Evolutionary conservation across 192 early-diverging fungal genomes (phyloP), one percentile per base, ranked within the genome.

Genomic region (Glomus cerebriforme): DNA sequence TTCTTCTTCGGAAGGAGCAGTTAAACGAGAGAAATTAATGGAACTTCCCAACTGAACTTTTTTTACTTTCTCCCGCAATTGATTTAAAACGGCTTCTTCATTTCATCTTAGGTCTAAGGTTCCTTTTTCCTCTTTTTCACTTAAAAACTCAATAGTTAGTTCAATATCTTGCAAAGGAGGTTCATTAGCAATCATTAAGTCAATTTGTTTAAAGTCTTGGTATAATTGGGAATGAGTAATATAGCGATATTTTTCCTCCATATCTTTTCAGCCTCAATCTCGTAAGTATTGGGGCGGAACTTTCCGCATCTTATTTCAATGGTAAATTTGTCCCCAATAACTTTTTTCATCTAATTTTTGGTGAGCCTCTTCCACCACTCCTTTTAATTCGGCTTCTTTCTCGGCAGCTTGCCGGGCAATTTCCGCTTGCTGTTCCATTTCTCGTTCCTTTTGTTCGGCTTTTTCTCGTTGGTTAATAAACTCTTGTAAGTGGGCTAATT

Each of bases 1-100:
- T 73, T 73, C 43, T 73, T 73, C 70, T 24, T 73, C 47, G 24
- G 35, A 47, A 47, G 39, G 69, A 49, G 69, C 27, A 39, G 69
- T 1, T 32, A 72, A 47, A 12, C 39, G 15, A 39, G 69, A 71
- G n/a, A n/a, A n/a, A n/a, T n/a, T n/a, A n/a, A n/a, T n/a, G 3
- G 17, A 24, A 47, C 7, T 43, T 39, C 43, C 19, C 3, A 35
- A 1, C 43, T 32, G 31, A n/a, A 5, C 69, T 49, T 45, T 72
- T 24, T 72, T 35, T 3, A 47, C 39, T 24, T 47, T 35, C 43
- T 43, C 37, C 37, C 39, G 24, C 32, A 43, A 17, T 26, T 10
- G 22, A 47, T 39, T 7, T 39, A 39, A 39, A 39, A 39, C 37
- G 2, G 69, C 39, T 24, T 72, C 4, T 4, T 47, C 35, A 1